phyloP scores from a whole-genome alignment of 2,329 filamentous ascomycete species.

The Colletotrichum horii region DNA sequence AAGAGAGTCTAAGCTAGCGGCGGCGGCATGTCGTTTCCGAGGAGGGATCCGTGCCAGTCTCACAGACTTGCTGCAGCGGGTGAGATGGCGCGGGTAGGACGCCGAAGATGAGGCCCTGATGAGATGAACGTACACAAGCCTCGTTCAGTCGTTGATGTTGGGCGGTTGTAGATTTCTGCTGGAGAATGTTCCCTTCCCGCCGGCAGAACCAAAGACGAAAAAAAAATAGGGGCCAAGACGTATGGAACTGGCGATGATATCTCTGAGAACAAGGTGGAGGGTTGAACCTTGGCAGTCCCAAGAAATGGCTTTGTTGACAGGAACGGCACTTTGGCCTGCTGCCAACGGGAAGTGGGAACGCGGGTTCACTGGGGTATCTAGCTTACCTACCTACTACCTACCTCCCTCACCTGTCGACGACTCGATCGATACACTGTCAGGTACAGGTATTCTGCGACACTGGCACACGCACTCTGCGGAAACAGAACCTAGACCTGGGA shows the following conservation, averaged over 20 bases:
- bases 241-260: background rate
- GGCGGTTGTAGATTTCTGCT: background rate
- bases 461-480: background rate
- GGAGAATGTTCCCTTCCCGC: background rate
- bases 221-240: background rate
- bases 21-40: slow-evolving; percentile 18
- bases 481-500: background rate
- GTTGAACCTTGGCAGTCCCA: background rate
- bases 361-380: background rate
- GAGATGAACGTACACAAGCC: background rate
- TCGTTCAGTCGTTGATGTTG: background rate
- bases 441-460: background rate
- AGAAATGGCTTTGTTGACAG: background rate
- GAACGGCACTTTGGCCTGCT: background rate
- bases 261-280: background rate
- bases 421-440: background rate
- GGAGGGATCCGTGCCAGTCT: slow-evolving; percentile 20
- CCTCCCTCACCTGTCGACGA: background rate
- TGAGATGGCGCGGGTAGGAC: background rate
- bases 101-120: slow-evolving; percentile 16
- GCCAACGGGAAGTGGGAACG: background rate
- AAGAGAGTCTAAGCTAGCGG: slow-evolving; percentile 14
- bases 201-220: background rate
- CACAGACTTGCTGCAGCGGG: slow-evolving; percentile 15
- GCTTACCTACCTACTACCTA: background rate